phyloP scores from a whole-genome alignment of 2,329 filamentous ascomycete genomes.

The Dactylella cylindrospora region DNA sequence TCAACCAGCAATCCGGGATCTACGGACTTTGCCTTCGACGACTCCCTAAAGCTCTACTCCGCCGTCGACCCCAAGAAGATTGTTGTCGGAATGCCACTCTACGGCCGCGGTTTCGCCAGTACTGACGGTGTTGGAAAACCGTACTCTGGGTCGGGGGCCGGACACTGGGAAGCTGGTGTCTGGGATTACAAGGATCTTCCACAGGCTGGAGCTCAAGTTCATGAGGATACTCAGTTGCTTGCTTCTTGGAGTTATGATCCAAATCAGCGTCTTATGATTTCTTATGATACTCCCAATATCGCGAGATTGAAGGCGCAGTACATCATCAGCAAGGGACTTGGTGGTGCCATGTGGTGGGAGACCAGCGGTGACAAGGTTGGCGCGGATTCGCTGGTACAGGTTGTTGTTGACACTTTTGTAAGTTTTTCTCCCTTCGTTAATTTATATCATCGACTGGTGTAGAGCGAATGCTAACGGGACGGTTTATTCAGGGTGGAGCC shows the following conservation, averaged over 20 bases:
- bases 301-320: slow-evolving; percentile 70
- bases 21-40: slow-evolving; percentile 76
- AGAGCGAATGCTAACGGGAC: slow-evolving; percentile 1
- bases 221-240: slow-evolving; percentile 63
- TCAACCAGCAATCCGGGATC: slow-evolving; percentile 60
- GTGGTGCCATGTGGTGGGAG: slow-evolving; percentile 98
- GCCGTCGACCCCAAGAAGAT: slow-evolving; percentile 69
- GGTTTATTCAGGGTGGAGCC: slow-evolving; percentile 17
- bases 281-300: slow-evolving; percentile 72
- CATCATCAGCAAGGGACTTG: slow-evolving; percentile 67
- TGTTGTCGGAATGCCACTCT: slow-evolving; percentile 87
- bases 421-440: slow-evolving; percentile 1
- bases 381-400: slow-evolving; percentile 22
- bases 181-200: slow-evolving; percentile 89
- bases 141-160: slow-evolving; percentile 72
- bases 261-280: slow-evolving; percentile 66
- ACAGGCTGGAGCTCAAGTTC: slow-evolving; percentile 64
- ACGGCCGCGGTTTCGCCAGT: slow-evolving; percentile 79
- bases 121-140: slow-evolving; percentile 72
- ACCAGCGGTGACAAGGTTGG: slow-evolving; percentile 70
- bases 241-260: slow-evolving; percentile 78
- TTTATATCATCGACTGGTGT: not conserved
- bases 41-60: slow-evolving; percentile 71
- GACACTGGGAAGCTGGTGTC: slow-evolving; percentile 80
- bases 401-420: slow-evolving; percentile 22